Conservation (phyloP, 2,329 filamentous ascomycete genomes). For the Coniochaeta sp. region DNA sequence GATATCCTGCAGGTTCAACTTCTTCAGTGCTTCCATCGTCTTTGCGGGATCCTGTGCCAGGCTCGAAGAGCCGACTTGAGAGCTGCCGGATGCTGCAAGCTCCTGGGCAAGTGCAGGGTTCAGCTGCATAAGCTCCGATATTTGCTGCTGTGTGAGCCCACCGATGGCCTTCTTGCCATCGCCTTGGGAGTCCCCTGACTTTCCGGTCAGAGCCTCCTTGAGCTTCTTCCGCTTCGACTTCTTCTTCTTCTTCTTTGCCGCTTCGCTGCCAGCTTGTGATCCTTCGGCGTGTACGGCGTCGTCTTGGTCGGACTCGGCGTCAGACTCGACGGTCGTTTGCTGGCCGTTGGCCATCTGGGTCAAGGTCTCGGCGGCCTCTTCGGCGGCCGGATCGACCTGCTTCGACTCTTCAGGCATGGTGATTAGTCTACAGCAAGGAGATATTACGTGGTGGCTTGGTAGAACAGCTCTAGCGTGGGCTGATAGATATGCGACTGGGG, state of each 20-base stretch:
- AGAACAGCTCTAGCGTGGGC: not conserved
- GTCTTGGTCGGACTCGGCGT: constrained; percentile 36
- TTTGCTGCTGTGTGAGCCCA: constrained; percentile 46
- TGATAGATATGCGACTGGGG: not conserved
- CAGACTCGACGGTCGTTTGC: constrained; percentile 36
- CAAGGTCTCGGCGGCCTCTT: constrained; percentile 27
- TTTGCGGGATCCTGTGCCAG: constrained; percentile 25
- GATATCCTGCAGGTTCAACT: constrained; percentile 61
- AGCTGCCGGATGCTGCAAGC: constrained; percentile 23
- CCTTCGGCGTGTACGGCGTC: constrained; percentile 29
- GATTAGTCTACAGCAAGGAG: not conserved
- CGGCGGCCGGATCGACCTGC: constrained; percentile 42
- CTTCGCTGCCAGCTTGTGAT: constrained; percentile 17
- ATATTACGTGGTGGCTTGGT: not conserved
- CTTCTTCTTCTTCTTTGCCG: constrained; percentile 49
- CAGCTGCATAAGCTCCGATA: constrained; percentile 60
- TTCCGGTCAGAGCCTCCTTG: constrained; percentile 33
- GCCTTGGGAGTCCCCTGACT: constrained; percentile 25
- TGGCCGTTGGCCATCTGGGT: constrained; percentile 33
- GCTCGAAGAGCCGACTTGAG: constrained; percentile 14
- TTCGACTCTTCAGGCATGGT: constrained; percentile 56
- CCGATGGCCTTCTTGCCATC: constrained; percentile 43
- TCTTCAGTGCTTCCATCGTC: constrained; percentile 47
- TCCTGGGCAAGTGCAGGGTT: constrained; percentile 66
- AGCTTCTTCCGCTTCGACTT: constrained; percentile 58